phyloP scores from a whole-genome alignment of 768 basidiomycete genomes.

The Hirschioporus abietinus region DNA sequence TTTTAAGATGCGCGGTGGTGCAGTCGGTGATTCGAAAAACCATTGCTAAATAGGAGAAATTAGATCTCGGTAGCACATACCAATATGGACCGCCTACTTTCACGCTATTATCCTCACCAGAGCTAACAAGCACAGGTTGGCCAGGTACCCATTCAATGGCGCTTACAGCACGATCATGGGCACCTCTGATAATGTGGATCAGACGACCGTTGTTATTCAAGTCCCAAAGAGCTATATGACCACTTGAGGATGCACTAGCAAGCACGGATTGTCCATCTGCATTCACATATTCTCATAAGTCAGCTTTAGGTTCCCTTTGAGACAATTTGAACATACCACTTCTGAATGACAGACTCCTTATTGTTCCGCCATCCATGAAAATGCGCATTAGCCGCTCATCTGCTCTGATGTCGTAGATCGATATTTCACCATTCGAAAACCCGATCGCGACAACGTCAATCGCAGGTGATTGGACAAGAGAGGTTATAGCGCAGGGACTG shows the following conservation, averaged over 20 bases:
- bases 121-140: constrained; percentile 85
- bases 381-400: constrained; percentile 87
- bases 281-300: background rate
- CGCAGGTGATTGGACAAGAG: constrained; percentile 86
- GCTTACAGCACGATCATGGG: constrained; percentile 82
- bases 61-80: background rate
- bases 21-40: constrained; percentile 89
- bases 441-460: constrained; percentile 96
- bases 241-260: constrained; percentile 80
- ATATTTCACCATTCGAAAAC: constrained; percentile 80
- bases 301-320: background rate
- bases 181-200: constrained; percentile 79
- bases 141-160: constrained; percentile 89
- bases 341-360: constrained; percentile 77
- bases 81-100: constrained; percentile 50
- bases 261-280: constrained; percentile 84
- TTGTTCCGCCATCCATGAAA: constrained; percentile 83
- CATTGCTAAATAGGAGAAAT: constrained; percentile 70
- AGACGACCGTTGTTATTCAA: constrained; percentile 76
- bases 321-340: constrained; percentile 53
- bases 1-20: constrained; percentile 83
- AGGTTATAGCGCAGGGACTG: constrained; percentile 53
- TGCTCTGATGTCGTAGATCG: constrained; percentile 83
- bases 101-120: constrained; percentile 91
- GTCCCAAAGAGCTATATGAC: constrained; percentile 93